These are phyloP conservation scores for Fusarium sp. DNA, from an alignment of 2,329 filamentous ascomycete genomes.

Conservation along the genomic window DNA sequence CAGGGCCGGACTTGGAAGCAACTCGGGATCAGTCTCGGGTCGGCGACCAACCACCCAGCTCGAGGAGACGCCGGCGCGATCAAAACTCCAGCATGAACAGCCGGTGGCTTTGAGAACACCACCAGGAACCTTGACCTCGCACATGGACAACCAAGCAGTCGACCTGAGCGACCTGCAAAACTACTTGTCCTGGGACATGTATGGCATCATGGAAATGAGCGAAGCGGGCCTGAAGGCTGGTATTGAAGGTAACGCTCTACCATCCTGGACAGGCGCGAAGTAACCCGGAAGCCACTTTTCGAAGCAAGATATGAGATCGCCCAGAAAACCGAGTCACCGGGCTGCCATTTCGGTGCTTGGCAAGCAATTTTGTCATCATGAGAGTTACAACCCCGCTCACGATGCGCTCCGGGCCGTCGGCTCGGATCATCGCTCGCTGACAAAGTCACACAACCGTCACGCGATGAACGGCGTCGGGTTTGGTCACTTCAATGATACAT, in stretches of 20 bases:
- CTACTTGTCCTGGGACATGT: constrained; percentile 56
- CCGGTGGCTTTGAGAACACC: constrained; percentile 46
- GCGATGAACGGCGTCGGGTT: constrained; percentile 17
- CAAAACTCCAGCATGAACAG: constrained; percentile 53
- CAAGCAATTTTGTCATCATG: background rate
- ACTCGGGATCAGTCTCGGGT: constrained; percentile 24
- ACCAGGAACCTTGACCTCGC: constrained; percentile 31
- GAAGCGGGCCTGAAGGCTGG: constrained; percentile 51
- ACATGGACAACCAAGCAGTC: constrained; percentile 51
- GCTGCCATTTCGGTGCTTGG: background rate
- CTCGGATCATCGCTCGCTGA: constrained; percentile 34
- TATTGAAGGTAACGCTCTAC: constrained; percentile 49
- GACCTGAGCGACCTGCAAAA: constrained; percentile 55
- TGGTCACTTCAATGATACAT: background rate
- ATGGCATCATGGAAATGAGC: constrained; percentile 56
- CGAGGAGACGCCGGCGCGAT: constrained; percentile 42
- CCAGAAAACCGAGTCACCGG: background rate
- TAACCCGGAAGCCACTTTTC: constrained; percentile 11
- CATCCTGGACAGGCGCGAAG: constrained; percentile 45
- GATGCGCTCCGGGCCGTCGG: constrained; percentile 26
- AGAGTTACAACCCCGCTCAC: constrained; percentile 7
- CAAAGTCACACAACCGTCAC: constrained; percentile 23
- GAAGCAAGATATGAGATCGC: background rate
- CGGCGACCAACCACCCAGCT: constrained; percentile 18
- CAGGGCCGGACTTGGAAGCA: constrained; percentile 23